Base-by-base conservation (phyloP, 2,329 filamentous ascomycete genomes). In the Diaporthe amygdali region DNA sequence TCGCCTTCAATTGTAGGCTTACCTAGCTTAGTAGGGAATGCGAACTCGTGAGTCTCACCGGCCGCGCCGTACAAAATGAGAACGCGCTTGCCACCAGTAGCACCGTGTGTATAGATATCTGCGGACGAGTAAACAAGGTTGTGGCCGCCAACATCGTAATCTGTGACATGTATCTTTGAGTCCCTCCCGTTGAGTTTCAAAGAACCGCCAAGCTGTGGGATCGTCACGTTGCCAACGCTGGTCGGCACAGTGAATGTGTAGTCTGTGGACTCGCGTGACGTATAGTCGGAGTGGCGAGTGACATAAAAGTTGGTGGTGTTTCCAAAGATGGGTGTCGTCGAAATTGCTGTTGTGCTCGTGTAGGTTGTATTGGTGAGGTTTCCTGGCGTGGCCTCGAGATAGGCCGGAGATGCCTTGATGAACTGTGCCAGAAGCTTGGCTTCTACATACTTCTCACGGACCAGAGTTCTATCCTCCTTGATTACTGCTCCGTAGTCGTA, bases 381-480 rank as follows among this genome's bases (percentile, higher is more conserved):
- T 14, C 86, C 86, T 1, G 90, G 87, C 0, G 82, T 84, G 0
- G 90, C 88, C 3, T 88, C 87, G 22, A 94, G 81, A 75, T 94
- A 95, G 0, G 88, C 89, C 0, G 92, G 91, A 0, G 92, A 93
- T 0, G 90, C 92, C 75, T 91, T 91, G 66, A 94, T 80, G 79
- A 96, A 96, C 75, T 94, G 92, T 32, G 89, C 92, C 73, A 94
- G 84, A 1, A 96, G 87, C 77, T 96, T 96, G 32, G 93, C 84
- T 78, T 96, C 93, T 51, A 90, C 91, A 79, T 94, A 96, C 79
- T 96, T 96, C 77, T 95, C 92, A 2, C 93, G 87, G 34, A 86
- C 82, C 3, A 96, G 83, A 1, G 87, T 87, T 30, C 93, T 87
- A 51, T 93, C 90, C 77, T 96, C 94, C 1, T 87, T 86, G 66